Conservation (phyloP, 1,284 basidiomycete species). For the Tilletia caries region DNA sequence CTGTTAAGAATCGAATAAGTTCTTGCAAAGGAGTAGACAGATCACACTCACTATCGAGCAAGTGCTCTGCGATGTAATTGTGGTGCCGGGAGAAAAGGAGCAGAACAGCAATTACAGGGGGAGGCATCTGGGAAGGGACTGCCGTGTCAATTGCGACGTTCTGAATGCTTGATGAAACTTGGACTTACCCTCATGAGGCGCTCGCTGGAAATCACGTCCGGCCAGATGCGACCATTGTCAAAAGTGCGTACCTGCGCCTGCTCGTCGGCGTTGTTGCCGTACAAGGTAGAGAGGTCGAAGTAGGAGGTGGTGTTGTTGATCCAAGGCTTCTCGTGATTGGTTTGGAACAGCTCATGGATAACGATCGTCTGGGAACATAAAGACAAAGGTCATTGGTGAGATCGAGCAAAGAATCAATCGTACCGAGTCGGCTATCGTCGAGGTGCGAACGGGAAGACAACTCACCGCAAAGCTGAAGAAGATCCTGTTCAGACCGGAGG, state of each 20-base stretch:
- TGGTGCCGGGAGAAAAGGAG: slow-evolving; percentile 66
- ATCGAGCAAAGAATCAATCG: too few relatives aligned
- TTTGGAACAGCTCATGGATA: slow-evolving; percentile 21
- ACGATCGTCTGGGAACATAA: neutral
- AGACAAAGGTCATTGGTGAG: too few relatives aligned
- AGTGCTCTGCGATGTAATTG: slow-evolving; percentile 71
- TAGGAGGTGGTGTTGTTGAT: slow-evolving; percentile 72
- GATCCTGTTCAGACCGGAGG: slow-evolving; percentile 36
- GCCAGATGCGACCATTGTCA: slow-evolving; percentile 59
- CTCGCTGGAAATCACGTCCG: slow-evolving; percentile 69
- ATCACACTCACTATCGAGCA: slow-evolving; percentile 58
- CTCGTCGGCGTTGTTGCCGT: slow-evolving; percentile 63
- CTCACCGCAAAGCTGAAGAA: slow-evolving; percentile 35
- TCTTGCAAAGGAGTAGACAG: too few relatives aligned
- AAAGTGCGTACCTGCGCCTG: slow-evolving; percentile 61
- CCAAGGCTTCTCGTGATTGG: slow-evolving; percentile 26
- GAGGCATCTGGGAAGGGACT: slow-evolving; percentile 61
- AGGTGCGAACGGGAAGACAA: too few relatives aligned
- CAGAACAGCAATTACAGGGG: slow-evolving; percentile 66
- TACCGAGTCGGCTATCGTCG: too few relatives aligned
- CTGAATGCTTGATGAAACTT: too few relatives aligned
- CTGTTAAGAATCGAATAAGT: too few relatives aligned
- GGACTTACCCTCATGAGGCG: slow-evolving; percentile 60
- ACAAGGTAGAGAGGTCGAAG: slow-evolving; percentile 72
- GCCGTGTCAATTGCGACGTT: neutral